A percentile compares a stretch with the other conserved stretches of the same genome.
These are phyloP conservation scores for Pythium periplocum DNA, from an alignment of 352 stramenopile genomes.

Conservation along the genomic window DNA sequence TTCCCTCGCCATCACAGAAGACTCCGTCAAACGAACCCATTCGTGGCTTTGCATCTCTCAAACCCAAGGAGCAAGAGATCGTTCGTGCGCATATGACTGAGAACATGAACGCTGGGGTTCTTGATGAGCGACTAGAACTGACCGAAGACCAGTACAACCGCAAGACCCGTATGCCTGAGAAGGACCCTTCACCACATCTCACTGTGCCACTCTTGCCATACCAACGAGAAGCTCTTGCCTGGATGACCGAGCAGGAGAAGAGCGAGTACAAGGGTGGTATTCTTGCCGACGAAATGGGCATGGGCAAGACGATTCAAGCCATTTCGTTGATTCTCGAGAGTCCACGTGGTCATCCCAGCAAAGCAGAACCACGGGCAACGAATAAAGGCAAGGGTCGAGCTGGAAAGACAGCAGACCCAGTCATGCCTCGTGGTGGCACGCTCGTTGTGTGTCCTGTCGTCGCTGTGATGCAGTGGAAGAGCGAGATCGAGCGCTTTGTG, in stretches of 20 bases:
- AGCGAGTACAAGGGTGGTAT: slow-evolving; percentile 91
- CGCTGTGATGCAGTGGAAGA: slow-evolving; percentile 93
- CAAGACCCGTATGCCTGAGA: slow-evolving; percentile 59
- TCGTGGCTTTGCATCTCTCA: slow-evolving; percentile 35
- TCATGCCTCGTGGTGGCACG: slow-evolving; percentile 69
- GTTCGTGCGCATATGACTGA: slow-evolving; percentile 53
- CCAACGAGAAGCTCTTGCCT: slow-evolving; percentile 96
- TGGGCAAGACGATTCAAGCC: slow-evolving; percentile 97
- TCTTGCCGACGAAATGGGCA: slow-evolving; percentile 98
- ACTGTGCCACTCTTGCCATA: slow-evolving; percentile 96
- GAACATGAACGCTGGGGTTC: slow-evolving; percentile 39
- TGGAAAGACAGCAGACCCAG: slow-evolving; percentile 8
- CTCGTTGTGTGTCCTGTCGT: slow-evolving; percentile 97
- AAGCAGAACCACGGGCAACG: not conserved
- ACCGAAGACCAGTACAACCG: slow-evolving; percentile 68
- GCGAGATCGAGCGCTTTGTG: slow-evolving; percentile 92
- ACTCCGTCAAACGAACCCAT: slow-evolving; percentile 28
- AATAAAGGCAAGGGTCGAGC: slow-evolving; percentile 11
- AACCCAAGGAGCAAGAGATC: slow-evolving; percentile 33
- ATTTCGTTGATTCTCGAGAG: slow-evolving; percentile 96
- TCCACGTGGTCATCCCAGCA: slow-evolving; percentile 3
- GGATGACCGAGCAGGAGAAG: slow-evolving; percentile 92
- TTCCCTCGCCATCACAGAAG: no score
- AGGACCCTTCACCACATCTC: slow-evolving; percentile 68
- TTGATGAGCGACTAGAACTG: slow-evolving; percentile 69